phyloP scores from a whole-genome alignment of 768 basidiomycete species.

The Cystofilobasidium bisporidii region DNA sequence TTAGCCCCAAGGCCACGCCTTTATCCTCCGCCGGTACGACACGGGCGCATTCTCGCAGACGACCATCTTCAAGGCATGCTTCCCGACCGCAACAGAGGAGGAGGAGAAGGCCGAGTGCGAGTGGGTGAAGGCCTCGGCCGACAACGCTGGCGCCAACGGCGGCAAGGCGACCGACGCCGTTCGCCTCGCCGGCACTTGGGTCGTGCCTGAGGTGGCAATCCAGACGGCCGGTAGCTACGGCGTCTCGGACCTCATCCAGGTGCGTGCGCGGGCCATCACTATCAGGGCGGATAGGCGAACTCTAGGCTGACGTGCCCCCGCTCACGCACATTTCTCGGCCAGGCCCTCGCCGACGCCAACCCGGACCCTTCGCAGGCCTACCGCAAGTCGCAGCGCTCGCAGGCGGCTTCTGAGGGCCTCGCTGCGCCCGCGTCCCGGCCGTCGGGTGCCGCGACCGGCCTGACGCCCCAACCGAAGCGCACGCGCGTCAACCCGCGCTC shows the following conservation, averaged over 20 bases:
- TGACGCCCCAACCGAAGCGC: conserved; percentile 24
- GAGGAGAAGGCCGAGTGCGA: conserved; percentile 69
- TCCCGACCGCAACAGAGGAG: conserved; percentile 65
- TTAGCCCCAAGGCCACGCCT: conserved; percentile 69
- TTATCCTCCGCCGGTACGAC: conserved; percentile 87
- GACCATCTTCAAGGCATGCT: conserved; percentile 93
- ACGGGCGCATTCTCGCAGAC: conserved; percentile 85
- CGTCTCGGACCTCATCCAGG: conserved; percentile 45
- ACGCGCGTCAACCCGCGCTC: conserved; percentile 12
- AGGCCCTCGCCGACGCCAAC: conserved; percentile 56
- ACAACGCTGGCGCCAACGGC: conserved; percentile 64
- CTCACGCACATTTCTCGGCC: no score
- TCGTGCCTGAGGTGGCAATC: conserved; percentile 48
- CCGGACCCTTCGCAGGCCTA: conserved; percentile 73
- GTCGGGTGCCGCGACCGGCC: conserved; percentile 35
- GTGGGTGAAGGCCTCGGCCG: conserved; percentile 70
- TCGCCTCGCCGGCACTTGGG: conserved; percentile 77
- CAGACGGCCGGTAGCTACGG: conserved; percentile 60
- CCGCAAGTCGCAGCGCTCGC: conserved; percentile 53
- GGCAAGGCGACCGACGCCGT: conserved; percentile 56
- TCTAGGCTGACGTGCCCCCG: no score
- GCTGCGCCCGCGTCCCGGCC: conserved; percentile 37
- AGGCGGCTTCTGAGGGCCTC: conserved; percentile 36
- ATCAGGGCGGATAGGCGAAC: no score
- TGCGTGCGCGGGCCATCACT: conserved; percentile 29